Percentiles rank a stretch among this genome's conserved stretches.
Evolutionary conservation across 148 eudicot species (phyloP).

Genomic region (Nepenthes gracilis): DNA sequence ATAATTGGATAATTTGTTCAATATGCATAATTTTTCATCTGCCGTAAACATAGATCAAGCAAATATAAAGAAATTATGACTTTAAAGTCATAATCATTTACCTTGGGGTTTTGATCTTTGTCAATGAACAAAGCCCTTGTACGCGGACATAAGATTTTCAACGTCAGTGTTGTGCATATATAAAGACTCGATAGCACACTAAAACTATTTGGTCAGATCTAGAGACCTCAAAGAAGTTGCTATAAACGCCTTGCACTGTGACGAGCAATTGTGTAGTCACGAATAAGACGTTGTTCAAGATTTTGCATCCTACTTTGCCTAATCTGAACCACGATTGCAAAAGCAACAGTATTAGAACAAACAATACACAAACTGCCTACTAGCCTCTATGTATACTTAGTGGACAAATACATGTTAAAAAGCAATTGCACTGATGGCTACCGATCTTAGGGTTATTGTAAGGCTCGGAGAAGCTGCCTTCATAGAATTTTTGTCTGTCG

Average conservation of each 20-base stretch:
- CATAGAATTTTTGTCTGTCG: conserved; percentile 13
- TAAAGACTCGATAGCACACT: not conserved
- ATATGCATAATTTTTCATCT: too few relatives aligned
- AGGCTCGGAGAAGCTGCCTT: conserved; percentile 27
- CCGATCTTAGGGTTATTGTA: conserved; percentile 15
- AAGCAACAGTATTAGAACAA: not conserved
- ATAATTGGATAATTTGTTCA: too few relatives aligned
- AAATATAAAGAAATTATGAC: too few relatives aligned
- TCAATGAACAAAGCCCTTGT: conserved; percentile 23
- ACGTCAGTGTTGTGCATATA: not conserved
- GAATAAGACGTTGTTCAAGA: conserved; percentile 15
- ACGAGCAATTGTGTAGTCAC: conserved; percentile 9
- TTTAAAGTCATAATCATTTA: not conserved
- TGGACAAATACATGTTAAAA: not conserved
- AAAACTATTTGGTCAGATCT: not conserved
- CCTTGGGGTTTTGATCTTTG: conserved; percentile 31
- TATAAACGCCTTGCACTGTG: conserved; percentile 2
- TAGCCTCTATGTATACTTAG: not conserved
- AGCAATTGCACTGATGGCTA: conserved; percentile 1
- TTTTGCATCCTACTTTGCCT: conserved; percentile 21
- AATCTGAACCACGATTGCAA: conserved; percentile 4
- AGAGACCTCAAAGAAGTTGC: conserved; percentile 19
- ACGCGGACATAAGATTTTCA: conserved; percentile 10
- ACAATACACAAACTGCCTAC: not conserved
- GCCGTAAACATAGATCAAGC: too few relatives aligned